These are phyloP conservation scores for Solanum sparsipilum DNA, from an alignment of 257 asterid genomes.

Conservation along the genomic window DNA sequence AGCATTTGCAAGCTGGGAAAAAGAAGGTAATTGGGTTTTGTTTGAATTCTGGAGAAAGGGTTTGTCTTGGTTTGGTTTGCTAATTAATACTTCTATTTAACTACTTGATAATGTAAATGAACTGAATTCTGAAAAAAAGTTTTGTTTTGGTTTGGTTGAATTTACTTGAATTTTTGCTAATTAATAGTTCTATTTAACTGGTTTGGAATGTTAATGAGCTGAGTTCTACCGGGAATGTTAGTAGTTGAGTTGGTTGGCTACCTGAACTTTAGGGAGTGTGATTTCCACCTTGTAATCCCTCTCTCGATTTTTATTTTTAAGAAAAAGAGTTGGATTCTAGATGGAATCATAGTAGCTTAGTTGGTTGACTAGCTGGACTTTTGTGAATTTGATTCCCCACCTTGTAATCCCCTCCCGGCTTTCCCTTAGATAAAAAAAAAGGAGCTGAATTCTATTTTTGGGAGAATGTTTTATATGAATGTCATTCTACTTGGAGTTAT, in stretches of 20 bases:
- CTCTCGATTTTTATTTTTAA: too few relatives aligned
- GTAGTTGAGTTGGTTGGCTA: background rate
- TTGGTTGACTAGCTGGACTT: background rate
- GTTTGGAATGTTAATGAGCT: background rate
- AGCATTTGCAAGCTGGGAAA: slow-evolving; percentile 72
- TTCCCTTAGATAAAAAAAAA: background rate
- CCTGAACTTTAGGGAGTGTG: background rate
- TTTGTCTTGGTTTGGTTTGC: background rate
- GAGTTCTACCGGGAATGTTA: background rate
- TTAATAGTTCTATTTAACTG: background rate
- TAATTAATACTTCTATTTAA: background rate
- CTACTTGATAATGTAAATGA: background rate
- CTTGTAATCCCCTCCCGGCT: background rate
- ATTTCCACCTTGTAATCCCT: too few relatives aligned
- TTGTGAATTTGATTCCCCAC: background rate
- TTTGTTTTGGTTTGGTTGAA: background rate
- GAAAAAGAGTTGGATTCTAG: background rate
- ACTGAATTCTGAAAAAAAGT: background rate
- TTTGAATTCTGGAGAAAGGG: background rate
- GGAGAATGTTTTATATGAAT: background rate
- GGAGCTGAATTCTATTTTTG: background rate
- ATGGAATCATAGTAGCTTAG: background rate
- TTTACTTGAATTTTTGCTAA: background rate
- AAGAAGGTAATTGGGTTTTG: slow-evolving; percentile 33
- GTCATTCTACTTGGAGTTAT: background rate